phyloP scores from a whole-genome alignment of 75 land plant species.

The Cryptomeria japonica region DNA sequence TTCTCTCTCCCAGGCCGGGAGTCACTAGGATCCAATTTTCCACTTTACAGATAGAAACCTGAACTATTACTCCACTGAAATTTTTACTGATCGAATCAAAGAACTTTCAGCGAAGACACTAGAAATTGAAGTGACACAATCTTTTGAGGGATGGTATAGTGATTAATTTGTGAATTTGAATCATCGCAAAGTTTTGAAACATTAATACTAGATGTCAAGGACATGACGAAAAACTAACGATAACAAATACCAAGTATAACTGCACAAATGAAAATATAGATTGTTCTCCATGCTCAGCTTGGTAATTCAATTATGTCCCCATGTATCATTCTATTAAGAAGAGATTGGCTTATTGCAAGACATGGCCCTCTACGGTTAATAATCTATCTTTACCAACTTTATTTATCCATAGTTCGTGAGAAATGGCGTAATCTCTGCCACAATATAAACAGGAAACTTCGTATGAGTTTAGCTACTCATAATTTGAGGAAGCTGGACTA shows the following conservation, averaged over 20 bases:
- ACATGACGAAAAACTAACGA: too few relatives aligned
- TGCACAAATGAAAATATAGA: background rate
- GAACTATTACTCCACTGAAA: background rate
- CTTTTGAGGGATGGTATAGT: background rate
- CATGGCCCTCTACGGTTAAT: background rate
- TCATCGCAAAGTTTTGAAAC: too few relatives aligned
- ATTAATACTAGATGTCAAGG: too few relatives aligned
- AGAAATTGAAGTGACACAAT: background rate
- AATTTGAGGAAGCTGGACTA: too few relatives aligned
- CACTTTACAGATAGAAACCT: too few relatives aligned
- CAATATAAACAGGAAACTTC: background rate
- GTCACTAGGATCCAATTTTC: too few relatives aligned
- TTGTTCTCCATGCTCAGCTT: background rate
- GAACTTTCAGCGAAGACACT: too few relatives aligned
- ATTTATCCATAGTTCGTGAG: background rate
- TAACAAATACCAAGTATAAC: too few relatives aligned
- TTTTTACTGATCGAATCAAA: background rate
- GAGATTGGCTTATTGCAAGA: background rate
- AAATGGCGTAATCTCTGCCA: background rate
- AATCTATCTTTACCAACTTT: background rate
- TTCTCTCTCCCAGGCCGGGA: too few relatives aligned
- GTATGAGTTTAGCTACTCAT: background rate
- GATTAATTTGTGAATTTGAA: too few relatives aligned
- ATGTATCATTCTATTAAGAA: background rate
- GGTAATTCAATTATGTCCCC: background rate